These are phyloP conservation scores for Allantophomopsis cytisporea DNA, from an alignment of 2,329 filamentous ascomycete genomes.

Conservation along the genomic window DNA sequence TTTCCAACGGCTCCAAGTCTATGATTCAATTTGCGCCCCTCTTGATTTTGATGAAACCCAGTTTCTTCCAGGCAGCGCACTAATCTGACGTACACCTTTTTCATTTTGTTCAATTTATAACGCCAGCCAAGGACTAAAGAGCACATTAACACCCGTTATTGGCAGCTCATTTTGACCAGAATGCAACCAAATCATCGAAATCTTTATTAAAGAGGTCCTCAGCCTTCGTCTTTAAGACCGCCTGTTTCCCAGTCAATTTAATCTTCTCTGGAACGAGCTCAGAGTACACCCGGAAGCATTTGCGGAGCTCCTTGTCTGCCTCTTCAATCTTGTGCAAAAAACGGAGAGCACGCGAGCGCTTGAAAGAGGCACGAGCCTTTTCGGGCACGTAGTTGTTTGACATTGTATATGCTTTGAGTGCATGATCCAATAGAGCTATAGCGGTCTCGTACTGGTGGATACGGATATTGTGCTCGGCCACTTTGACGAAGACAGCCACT, in stretches of 20 bases:
- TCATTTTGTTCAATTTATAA: no score
- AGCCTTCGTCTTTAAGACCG: not conserved
- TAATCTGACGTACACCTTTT: no score
- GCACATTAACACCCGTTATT: no score
- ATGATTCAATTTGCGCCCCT: no score
- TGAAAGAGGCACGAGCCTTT: no score
- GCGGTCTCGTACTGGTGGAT: conserved; percentile 2
- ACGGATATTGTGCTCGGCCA: conserved; percentile 13
- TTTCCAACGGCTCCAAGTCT: no score
- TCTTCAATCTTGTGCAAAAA: not conserved
- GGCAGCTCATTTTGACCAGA: no score
- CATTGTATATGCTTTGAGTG: not conserved
- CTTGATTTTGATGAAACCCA: no score
- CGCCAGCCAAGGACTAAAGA: no score
- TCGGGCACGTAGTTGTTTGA: not conserved
- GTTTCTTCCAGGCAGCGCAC: no score
- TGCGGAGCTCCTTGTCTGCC: not conserved
- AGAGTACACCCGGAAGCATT: conserved; percentile 1
- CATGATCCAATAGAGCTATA: not conserved
- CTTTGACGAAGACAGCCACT: conserved; percentile 9
- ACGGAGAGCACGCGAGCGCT: not conserved
- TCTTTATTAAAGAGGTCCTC: not conserved
- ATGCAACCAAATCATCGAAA: conserved; percentile 2
- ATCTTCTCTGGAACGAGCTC: not conserved
- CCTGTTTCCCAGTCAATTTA: not conserved